Evolutionary conservation across 768 basidiomycete genomes (phyloP).

Genomic region (Kwoniella sp.): DNA sequence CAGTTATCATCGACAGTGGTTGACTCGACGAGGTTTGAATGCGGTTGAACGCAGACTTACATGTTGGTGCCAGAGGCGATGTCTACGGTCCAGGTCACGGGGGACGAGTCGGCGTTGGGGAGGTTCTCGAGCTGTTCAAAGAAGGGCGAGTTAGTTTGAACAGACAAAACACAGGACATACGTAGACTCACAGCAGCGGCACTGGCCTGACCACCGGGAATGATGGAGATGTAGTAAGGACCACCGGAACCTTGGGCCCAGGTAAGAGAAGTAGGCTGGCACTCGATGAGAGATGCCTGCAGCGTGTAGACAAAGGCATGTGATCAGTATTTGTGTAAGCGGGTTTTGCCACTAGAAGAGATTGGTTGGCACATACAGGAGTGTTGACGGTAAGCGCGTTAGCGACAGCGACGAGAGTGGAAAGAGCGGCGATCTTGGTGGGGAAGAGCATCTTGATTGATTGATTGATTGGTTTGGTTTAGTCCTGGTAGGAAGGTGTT

Average conservation of each 20-base stretch:
- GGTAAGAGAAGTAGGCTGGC: constrained; percentile 37
- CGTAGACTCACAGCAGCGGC: constrained; percentile 33
- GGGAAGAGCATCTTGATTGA: constrained; percentile 26
- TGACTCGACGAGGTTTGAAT: too few species aligned
- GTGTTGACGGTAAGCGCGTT: constrained; percentile 32
- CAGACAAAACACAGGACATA: background rate
- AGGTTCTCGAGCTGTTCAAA: constrained; percentile 27
- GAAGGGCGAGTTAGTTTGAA: background rate
- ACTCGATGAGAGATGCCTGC: constrained; percentile 42
- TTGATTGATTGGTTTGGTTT: background rate
- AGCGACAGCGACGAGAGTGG: constrained; percentile 27
- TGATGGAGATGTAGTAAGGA: constrained; percentile 40
- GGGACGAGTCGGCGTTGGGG: constrained; percentile 13
- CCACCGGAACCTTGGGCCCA: constrained; percentile 26
- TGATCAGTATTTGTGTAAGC: background rate
- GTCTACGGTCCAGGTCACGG: constrained; percentile 38
- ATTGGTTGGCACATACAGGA: constrained; percentile 34
- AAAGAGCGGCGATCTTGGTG: constrained; percentile 29
- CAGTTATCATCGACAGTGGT: too few species aligned
- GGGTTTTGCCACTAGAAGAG: background rate
- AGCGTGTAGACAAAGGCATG: background rate
- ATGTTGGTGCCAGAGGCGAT: constrained; percentile 37
- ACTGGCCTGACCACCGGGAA: constrained; percentile 37
- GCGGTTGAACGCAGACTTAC: constrained; percentile 29
- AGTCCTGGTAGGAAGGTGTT: background rate